Conservation (phyloP, 768 basidiomycete species). For the Boletus vinaceobasis region DNA sequence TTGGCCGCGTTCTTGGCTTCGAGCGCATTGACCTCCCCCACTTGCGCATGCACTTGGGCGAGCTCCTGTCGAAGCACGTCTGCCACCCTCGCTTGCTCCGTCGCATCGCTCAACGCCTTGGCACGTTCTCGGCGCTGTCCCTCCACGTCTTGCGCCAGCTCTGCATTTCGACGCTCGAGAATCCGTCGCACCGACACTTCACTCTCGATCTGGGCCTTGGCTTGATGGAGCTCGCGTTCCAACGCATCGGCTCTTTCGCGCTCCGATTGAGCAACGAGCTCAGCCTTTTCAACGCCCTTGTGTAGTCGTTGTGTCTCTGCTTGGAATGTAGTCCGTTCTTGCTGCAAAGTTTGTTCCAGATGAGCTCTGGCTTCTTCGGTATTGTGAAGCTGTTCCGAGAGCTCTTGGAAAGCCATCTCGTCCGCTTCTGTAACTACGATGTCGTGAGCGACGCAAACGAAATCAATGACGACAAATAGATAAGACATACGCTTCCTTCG, state of each 20-base stretch:
- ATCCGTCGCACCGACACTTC: slow-evolving; percentile 60
- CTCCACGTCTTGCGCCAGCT: slow-evolving; percentile 54
- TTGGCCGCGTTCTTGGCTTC: slow-evolving; percentile 64
- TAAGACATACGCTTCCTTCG: slow-evolving; percentile 64
- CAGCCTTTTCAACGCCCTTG: slow-evolving; percentile 39
- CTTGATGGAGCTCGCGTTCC: slow-evolving; percentile 64
- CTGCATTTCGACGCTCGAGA: slow-evolving; percentile 60
- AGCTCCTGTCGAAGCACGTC: slow-evolving; percentile 64
- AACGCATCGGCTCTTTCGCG: slow-evolving; percentile 52
- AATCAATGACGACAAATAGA: not conserved
- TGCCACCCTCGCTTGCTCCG: slow-evolving; percentile 57
- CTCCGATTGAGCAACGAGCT: slow-evolving; percentile 39
- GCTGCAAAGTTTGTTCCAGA: slow-evolving; percentile 56
- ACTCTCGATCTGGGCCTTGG: slow-evolving; percentile 59
- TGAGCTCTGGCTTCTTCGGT: slow-evolving; percentile 53
- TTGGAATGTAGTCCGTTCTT: slow-evolving; percentile 54
- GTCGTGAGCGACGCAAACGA: slow-evolving; percentile 6
- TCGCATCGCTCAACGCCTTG: slow-evolving; percentile 62
- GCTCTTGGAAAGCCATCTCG: slow-evolving; percentile 69
- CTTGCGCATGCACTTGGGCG: slow-evolving; percentile 54
- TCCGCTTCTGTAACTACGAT: slow-evolving; percentile 66
- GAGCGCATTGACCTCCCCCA: slow-evolving; percentile 63
- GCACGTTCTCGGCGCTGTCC: slow-evolving; percentile 51
- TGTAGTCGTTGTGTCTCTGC: slow-evolving; percentile 56
- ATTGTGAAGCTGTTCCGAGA: slow-evolving; percentile 62